phyloP scores from a whole-genome alignment of 768 basidiomycete species.

The Agrocybe chaxingu region DNA sequence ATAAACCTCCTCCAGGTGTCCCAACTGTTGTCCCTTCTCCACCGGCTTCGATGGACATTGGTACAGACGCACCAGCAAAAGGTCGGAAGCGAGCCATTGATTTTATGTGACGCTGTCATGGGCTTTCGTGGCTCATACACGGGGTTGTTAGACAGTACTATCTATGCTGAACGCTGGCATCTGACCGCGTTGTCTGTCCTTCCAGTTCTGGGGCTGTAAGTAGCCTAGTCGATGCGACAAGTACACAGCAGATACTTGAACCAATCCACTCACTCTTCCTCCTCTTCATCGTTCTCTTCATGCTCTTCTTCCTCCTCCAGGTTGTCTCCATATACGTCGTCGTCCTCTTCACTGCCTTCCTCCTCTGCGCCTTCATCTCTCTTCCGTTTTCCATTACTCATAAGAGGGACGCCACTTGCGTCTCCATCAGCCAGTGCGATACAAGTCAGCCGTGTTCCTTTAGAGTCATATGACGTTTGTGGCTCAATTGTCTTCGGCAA shows the following conservation, averaged over 20 bases:
- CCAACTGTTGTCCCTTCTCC: constrained; percentile 16
- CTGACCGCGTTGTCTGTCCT: not conserved
- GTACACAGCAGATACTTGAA: constrained; percentile 7
- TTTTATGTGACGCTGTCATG: constrained; percentile 50
- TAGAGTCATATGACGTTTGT: constrained; percentile 73
- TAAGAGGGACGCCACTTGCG: constrained; percentile 3
- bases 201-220: not conserved
- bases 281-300: constrained; percentile 25
- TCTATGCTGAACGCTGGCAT: not conserved
- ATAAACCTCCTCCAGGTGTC: constrained; percentile 51
- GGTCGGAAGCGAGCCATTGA: constrained; percentile 73
- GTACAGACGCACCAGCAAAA: constrained; percentile 19
- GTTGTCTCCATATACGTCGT: constrained; percentile 25
- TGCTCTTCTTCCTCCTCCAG: constrained; percentile 13
- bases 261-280: constrained; percentile 24
- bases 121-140: too few relatives aligned
- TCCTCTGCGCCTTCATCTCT: constrained; percentile 24
- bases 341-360: constrained; percentile 24
- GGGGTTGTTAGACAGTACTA: too few relatives aligned
- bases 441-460: constrained; percentile 84
- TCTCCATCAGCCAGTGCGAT: constrained; percentile 33
- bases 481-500: constrained; percentile 44
- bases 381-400: constrained; percentile 21
- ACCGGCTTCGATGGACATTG: constrained; percentile 17
- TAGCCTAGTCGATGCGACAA: not conserved